Conservation (phyloP, 2,329 filamentous ascomycete species). For the Pyrenochaeta sp. region DNA sequence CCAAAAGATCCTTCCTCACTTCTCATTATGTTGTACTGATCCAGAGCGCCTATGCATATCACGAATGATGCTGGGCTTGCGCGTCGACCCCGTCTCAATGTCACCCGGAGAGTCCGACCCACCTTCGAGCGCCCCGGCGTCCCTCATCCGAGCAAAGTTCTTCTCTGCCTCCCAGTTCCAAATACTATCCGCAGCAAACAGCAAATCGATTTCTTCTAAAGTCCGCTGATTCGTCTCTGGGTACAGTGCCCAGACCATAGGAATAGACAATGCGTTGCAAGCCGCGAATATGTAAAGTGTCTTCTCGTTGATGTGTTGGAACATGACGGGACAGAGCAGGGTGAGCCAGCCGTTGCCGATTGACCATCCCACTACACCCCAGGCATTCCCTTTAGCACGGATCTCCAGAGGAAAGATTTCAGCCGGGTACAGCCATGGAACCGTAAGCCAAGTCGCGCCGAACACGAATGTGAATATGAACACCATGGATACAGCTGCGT, state of each 20-base stretch:
- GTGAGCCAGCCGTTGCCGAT: constrained; percentile 56
- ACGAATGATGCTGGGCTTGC: no score
- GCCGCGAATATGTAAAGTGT: constrained; percentile 57
- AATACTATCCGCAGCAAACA: no score
- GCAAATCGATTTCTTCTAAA: constrained; percentile 59
- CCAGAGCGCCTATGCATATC: no score
- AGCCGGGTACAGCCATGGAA: constrained; percentile 64
- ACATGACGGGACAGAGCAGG: constrained; percentile 49
- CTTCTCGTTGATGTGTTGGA: constrained; percentile 43
- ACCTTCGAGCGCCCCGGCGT: no score
- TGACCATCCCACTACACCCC: constrained; percentile 62
- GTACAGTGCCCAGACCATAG: constrained; percentile 61
- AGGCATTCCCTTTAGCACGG: constrained; percentile 60
- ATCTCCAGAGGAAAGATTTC: constrained; percentile 62
- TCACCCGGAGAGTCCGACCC: no score
- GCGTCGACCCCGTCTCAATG: no score
- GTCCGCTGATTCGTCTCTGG: constrained; percentile 59
- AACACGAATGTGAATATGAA: constrained; percentile 73
- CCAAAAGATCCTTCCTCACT: no score
- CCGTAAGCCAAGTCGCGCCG: constrained; percentile 68
- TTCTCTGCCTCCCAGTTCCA: no score
- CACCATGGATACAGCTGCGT: constrained; percentile 72
- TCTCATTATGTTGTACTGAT: no score
- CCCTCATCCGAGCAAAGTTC: no score
- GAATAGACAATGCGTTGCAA: constrained; percentile 59